Base-by-base conservation (phyloP, 768 basidiomycete genomes). In the Dioszegia crocea region DNA sequence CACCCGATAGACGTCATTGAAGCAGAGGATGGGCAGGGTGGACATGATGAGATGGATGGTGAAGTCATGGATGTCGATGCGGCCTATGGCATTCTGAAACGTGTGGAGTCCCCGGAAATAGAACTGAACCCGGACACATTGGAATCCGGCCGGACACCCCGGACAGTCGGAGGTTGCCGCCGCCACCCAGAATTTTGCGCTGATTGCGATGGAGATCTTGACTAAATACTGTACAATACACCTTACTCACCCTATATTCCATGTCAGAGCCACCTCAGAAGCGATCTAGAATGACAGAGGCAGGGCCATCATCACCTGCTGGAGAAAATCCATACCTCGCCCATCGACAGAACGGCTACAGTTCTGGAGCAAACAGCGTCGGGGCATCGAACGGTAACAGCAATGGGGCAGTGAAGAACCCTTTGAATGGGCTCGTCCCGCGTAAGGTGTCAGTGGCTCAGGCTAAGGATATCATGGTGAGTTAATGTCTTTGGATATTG, bases 371-470 rank as follows among this genome's bases (percentile, higher is more conserved):
- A 23, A 61, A 54, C 23, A 45, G 49, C 24, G 39, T 43, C 16
- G 26, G 27, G n/a, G 26, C 47, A 3, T 9, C 47, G 17, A 48
- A 29, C 19, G 44, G n/a, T 6, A 24, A 23, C 5, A 29, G 51
- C 21, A 51, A 27, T 64, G 63, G 46, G 62, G 64, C 39, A 46
- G 41, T 39, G 10, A 44, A 55, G 45, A 70, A 86, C 51, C 88
- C 89, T 11, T 76, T 92, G 1, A 85, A 81, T 70, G 89, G 88
- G 9, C 85, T 89, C 67, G 70, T 88, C 45, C 85, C 88, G 0
- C 80, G 90, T 54, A 83, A 81, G 64, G 87, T 88, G 31, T 83
- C 78, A 0, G 85, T 83, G 1, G 77, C 80, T 4, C 84, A 89
- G 78, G 87, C 86, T 14, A 81, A 83, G 60, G 80, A 79, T 50